Percentiles rank a stretch among this genome's conserved stretches.
Conservation (phyloP, 306 rosid species). For the Carpinus viminea region DNA sequence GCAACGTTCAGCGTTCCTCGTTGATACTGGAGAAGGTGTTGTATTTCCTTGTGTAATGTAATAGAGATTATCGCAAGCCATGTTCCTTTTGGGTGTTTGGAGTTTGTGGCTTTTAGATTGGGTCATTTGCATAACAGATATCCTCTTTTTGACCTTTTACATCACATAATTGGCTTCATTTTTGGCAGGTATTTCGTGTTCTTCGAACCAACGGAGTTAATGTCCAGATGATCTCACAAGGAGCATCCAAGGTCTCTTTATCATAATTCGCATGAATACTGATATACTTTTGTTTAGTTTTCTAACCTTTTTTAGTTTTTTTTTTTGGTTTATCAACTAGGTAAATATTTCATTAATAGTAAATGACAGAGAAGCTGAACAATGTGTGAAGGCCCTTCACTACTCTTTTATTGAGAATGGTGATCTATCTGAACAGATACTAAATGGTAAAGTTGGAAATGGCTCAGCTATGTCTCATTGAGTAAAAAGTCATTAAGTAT, state of each 20-base stretch:
- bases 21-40: conserved; percentile 89
- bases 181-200: conserved; percentile 75
- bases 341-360: conserved; percentile 92
- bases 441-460: conserved; percentile 5
- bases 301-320: not conserved
- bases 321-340: conserved; percentile 37
- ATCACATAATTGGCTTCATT: conserved; percentile 12
- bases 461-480: conserved; percentile 6
- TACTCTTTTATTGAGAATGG: conserved; percentile 18
- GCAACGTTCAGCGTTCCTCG: conserved; percentile 91
- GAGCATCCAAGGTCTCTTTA: conserved; percentile 86
- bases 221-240: conserved; percentile 99
- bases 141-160: not conserved
- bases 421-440: not conserved
- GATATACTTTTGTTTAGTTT: conserved; percentile 3
- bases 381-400: conserved; percentile 30
- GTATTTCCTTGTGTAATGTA: not conserved
- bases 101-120: not conserved
- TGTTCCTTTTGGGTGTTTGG: not conserved
- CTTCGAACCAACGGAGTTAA: conserved; percentile 77
- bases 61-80: conserved; percentile 7
- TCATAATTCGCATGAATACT: conserved; percentile 17
- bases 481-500: not conserved
- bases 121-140: not conserved
- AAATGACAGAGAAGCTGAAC: conserved; percentile 51